These are phyloP conservation scores for Theobroma cacao DNA, from an alignment of 345 rosid genomes.

Conservation along the genomic window DNA sequence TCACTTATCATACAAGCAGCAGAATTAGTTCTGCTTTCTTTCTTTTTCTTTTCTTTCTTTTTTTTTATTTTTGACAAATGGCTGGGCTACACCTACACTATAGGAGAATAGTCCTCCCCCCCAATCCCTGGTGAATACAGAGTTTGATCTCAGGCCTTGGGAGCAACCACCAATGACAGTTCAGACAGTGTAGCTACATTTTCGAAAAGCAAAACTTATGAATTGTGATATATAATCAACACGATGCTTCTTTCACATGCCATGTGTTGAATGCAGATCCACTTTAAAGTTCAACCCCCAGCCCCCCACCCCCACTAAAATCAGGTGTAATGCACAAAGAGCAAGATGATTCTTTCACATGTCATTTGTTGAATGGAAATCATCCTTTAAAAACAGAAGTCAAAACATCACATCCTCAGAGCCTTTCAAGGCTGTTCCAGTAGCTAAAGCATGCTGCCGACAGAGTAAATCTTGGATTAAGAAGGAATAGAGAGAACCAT, in stretches of 20 bases:
- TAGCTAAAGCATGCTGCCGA: neutral
- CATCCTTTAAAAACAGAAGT: neutral
- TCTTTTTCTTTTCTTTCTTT: neutral
- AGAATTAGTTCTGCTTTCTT: neutral
- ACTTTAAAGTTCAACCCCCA: neutral
- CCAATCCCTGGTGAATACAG: neutral
- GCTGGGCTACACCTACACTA: neutral
- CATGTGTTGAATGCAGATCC: neutral
- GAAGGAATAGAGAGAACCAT: constrained; percentile 5
- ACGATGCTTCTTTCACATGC: constrained; percentile 4
- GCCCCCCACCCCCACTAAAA: neutral
- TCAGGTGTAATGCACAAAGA: neutral
- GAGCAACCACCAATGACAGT: neutral
- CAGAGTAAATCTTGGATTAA: neutral
- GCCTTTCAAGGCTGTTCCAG: neutral
- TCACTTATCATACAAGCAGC: neutral
- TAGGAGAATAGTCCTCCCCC: neutral
- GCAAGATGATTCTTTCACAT: neutral
- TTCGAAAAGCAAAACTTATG: neutral
- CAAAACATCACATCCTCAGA: neutral
- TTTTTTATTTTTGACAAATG: neutral
- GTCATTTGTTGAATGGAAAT: neutral
- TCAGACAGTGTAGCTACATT: neutral
- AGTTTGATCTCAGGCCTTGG: neutral
- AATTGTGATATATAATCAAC: neutral